phyloP scores from a whole-genome alignment of 139 green algal genomes.

The Tetradesmus obliquus region DNA sequence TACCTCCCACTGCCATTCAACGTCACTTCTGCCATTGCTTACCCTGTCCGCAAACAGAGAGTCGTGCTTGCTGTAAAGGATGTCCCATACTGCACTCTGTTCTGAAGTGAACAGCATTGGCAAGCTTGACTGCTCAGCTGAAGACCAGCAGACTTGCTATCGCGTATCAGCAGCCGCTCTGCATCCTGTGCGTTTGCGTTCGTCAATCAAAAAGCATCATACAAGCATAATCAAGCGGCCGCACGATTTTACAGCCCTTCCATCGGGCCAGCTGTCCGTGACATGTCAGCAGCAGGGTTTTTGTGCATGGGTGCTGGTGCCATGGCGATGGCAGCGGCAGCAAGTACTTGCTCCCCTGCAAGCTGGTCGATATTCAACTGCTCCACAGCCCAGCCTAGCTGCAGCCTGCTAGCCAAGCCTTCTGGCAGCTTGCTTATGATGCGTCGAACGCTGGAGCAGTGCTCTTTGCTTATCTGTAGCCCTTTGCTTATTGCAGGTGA shows the following conservation, averaged over 20 bases:
- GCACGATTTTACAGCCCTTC: too few species aligned
- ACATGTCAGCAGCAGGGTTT: too few species aligned
- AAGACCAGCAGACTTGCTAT: neutral
- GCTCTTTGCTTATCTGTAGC: neutral
- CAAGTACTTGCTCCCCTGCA: too few species aligned
- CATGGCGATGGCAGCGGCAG: too few species aligned
- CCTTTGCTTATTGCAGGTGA: neutral
- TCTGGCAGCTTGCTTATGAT: neutral
- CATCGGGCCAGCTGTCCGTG: too few species aligned
- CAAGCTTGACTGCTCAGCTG: neutral
- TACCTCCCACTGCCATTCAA: too few species aligned
- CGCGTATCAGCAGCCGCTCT: neutral
- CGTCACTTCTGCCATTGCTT: neutral
- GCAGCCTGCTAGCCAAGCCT: neutral
- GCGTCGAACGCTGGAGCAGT: neutral
- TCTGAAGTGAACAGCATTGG: conserved; percentile 2
- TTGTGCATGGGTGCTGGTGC: too few species aligned
- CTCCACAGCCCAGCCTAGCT: neutral
- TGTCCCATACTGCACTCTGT: conserved; percentile 18
- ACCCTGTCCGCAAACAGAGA: conserved; percentile 40
- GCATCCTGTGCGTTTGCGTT: too few species aligned
- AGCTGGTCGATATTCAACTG: neutral
- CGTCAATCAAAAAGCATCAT: too few species aligned
- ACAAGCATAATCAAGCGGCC: too few species aligned
- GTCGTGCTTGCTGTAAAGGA: conserved; percentile 28